These are phyloP conservation scores for Metschnikowia aberdeeniae DNA, from an alignment of 805 yeast species.

Conservation along the genomic window DNA sequence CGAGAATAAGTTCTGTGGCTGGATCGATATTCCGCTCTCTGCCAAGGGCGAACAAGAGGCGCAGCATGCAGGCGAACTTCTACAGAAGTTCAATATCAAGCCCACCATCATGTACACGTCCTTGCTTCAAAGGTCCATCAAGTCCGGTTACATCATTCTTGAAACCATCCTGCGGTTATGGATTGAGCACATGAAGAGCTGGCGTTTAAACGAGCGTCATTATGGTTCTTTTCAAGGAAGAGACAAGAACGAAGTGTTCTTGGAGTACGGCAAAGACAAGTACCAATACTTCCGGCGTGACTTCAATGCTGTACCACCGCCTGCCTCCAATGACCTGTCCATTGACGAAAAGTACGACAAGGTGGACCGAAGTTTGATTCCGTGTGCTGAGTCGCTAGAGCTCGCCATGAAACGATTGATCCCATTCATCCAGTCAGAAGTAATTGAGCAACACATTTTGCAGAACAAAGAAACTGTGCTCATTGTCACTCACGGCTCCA, in stretches of 20 bases:
- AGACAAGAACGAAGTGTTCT: slow-evolving; percentile 34
- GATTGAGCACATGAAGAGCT: slow-evolving; percentile 35
- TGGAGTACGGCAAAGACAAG: slow-evolving; percentile 33
- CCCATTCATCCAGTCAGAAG: slow-evolving; percentile 32
- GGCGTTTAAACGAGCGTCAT: slow-evolving; percentile 44
- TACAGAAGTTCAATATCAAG: slow-evolving; percentile 22
- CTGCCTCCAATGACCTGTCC: slow-evolving; percentile 25
- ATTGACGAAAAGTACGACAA: slow-evolving; percentile 35
- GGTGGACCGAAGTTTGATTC: slow-evolving; percentile 23
- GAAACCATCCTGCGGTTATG: slow-evolving; percentile 29
- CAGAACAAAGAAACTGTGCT: slow-evolving; percentile 28
- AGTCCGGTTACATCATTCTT: slow-evolving; percentile 38
- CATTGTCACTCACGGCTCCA: slow-evolving; percentile 41
- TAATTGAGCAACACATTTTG: slow-evolving; percentile 23
- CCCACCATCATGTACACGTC: slow-evolving; percentile 38
- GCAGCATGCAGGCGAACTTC: slow-evolving; percentile 34
- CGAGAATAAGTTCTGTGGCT: slow-evolving; percentile 42
- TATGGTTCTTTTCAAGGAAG: slow-evolving; percentile 42
- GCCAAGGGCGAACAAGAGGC: slow-evolving; percentile 39
- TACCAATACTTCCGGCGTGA: slow-evolving; percentile 37
- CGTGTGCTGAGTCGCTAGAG: slow-evolving; percentile 38
- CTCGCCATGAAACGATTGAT: slow-evolving; percentile 38
- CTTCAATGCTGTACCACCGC: slow-evolving; percentile 37
- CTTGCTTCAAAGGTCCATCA: slow-evolving; percentile 36
- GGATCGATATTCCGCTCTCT: slow-evolving; percentile 42